Percentiles rank a stretch among this genome's conserved stretches.
These are phyloP conservation scores for Backusella tarrabulga DNA, from an alignment of 192 early-diverging fungal species.

Conservation along the genomic window DNA sequence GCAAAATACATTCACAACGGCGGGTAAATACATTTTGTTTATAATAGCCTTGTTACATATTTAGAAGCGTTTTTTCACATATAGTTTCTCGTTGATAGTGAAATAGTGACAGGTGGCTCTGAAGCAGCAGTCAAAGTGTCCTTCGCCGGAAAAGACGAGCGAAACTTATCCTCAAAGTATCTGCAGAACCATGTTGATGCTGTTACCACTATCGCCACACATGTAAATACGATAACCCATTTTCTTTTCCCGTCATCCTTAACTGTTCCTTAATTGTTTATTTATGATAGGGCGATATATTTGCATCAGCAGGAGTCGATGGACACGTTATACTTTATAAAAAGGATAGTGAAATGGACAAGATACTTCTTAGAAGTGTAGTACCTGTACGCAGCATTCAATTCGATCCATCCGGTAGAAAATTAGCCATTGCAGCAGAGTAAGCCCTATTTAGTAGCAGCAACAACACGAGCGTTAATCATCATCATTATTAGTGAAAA, in stretches of 20 bases:
- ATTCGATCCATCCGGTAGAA: conserved; percentile 21
- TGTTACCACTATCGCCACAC: not conserved
- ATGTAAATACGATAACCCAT: not conserved
- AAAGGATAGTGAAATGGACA: conserved; percentile 18
- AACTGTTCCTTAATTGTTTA: not conserved
- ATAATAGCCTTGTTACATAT: not conserved
- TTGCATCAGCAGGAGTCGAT: conserved; percentile 30
- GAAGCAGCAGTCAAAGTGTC: not conserved
- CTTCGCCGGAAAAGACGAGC: not conserved
- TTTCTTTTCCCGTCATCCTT: not conserved
- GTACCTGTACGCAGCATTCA: conserved; percentile 27
- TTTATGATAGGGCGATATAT: not conserved
- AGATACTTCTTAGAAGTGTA: conserved; percentile 26
- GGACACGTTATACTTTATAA: conserved; percentile 24
- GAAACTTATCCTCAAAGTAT: not conserved
- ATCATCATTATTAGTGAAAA: conserved; percentile 25
- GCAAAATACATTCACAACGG: not conserved
- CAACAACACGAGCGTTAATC: not conserved
- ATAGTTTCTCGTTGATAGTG: not conserved
- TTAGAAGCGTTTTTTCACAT: not conserved
- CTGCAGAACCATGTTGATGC: not conserved
- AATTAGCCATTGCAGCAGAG: conserved; percentile 38
- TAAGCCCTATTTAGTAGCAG: conserved; percentile 7
- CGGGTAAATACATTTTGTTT: not conserved
- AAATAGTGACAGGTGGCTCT: not conserved